Evolutionary conservation across 2,329 filamentous ascomycete species (phyloP).

Genomic region (Eutypa lata): DNA sequence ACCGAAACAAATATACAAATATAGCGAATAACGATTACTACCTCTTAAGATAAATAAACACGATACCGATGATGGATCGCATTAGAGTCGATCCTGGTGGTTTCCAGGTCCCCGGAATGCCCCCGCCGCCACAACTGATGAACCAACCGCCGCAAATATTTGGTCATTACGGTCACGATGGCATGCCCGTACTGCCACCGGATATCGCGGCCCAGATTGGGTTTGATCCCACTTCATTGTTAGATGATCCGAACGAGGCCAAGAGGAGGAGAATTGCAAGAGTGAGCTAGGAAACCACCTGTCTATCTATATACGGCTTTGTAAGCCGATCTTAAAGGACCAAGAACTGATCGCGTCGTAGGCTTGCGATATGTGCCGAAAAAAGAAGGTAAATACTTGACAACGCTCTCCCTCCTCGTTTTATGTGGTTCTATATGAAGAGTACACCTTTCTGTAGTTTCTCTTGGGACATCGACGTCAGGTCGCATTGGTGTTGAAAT

Average conservation of each 20-base stretch:
- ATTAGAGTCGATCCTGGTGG: slow-evolving; percentile 38
- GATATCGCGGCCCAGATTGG: slow-evolving; percentile 61
- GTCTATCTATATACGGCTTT: background rate
- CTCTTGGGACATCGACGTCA: too few species aligned
- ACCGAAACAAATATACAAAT: slow-evolving; percentile 1
- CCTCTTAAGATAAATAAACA: too few species aligned
- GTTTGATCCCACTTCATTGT: slow-evolving; percentile 51
- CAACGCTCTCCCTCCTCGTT: background rate
- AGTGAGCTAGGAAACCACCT: slow-evolving; percentile 47
- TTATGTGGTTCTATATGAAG: background rate
- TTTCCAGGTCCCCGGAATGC: slow-evolving; percentile 58
- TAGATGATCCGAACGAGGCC: slow-evolving; percentile 72
- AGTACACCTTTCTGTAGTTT: too few species aligned
- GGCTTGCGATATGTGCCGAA: slow-evolving; percentile 86
- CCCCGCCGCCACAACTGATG: slow-evolving; percentile 56
- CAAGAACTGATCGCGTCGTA: slow-evolving; percentile 31
- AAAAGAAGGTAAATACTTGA: slow-evolving; percentile 19
- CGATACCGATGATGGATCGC: slow-evolving; percentile 45
- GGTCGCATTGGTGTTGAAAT: background rate
- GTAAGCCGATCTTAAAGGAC: background rate
- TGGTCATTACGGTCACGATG: slow-evolving; percentile 58
- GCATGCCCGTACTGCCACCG: slow-evolving; percentile 54
- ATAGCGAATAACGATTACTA: background rate
- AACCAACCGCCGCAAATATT: slow-evolving; percentile 69
- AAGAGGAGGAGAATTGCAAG: slow-evolving; percentile 87